Percentiles rank a stretch among this genome's conserved stretches.
phyloP scores from a whole-genome alignment of 768 basidiomycete species.

The Boletus pseudo-olivaceus region DNA sequence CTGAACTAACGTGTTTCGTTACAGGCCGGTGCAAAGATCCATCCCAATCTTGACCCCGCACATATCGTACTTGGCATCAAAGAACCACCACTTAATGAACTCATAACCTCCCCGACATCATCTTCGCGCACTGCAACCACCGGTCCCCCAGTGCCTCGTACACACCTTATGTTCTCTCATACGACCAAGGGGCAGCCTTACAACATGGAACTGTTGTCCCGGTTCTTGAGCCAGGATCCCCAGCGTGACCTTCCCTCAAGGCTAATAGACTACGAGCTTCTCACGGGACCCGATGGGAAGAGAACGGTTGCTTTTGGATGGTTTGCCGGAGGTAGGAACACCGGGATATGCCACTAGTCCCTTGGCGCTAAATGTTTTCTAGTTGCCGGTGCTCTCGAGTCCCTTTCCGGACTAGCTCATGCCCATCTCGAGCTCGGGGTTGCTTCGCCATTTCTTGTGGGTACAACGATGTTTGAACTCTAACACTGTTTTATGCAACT shows the following conservation, averaged over 20 bases:
- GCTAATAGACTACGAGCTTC: conserved; percentile 83
- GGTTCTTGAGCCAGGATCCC: conserved; percentile 46
- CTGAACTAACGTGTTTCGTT: conserved; percentile 1
- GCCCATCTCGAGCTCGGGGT: conserved; percentile 75
- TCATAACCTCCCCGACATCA: conserved; percentile 45
- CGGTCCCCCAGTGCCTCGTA: conserved; percentile 42
- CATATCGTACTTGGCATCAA: conserved; percentile 88
- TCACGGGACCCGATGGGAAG: conserved; percentile 60
- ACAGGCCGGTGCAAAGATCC: conserved; percentile 76
- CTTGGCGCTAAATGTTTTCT: conserved; percentile 8
- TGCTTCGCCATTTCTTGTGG: conserved; percentile 78
- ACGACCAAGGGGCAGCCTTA: conserved; percentile 85
- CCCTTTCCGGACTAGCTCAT: conserved; percentile 73
- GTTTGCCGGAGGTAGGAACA: conserved; percentile 77
- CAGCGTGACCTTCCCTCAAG: conserved; percentile 35
- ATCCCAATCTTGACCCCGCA: conserved; percentile 52
- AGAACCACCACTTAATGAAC: conserved; percentile 68
- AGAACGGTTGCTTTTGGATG: conserved; percentile 88
- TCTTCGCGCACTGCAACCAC: conserved; percentile 17
- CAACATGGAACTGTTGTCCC: conserved; percentile 74
- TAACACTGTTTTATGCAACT: background rate
- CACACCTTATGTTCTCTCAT: conserved; percentile 90
- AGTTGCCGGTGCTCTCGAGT: conserved; percentile 86
- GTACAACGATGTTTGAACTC: conserved; percentile 19
- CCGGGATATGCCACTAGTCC: background rate